Percentiles rank a stretch among this genome's conserved stretches.
These are phyloP conservation scores for Leptomonas pyrrhocoris DNA, from an alignment of 208 protist genomes.

Conservation along the genomic window DNA sequence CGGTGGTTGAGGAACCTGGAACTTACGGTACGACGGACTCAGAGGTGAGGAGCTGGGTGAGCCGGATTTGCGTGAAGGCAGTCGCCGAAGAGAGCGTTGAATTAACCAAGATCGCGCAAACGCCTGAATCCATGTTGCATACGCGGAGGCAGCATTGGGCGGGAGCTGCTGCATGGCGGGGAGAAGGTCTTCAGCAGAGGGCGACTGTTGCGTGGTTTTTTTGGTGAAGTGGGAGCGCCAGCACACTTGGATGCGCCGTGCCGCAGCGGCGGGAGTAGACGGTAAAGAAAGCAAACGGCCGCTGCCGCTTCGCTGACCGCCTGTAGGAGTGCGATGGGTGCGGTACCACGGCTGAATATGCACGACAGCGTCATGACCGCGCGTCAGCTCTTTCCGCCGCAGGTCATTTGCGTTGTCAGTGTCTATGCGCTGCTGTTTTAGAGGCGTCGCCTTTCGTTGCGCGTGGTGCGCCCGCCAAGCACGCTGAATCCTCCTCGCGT, in stretches of 20 bases:
- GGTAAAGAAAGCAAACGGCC: conserved; percentile 13
- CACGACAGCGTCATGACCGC: conserved; percentile 22
- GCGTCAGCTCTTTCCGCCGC: not conserved
- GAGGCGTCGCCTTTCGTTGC: conserved; percentile 7
- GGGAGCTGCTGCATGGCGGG: conserved; percentile 8
- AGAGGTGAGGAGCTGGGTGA: not conserved
- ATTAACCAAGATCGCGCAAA: conserved; percentile 35
- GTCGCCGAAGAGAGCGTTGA: not conserved
- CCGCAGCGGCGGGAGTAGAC: conserved; percentile 21
- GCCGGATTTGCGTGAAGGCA: not conserved
- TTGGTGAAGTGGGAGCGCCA: conserved; percentile 51
- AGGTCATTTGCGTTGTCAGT: no score
- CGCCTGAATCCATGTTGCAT: conserved; percentile 61
- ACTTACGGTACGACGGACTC: not conserved
- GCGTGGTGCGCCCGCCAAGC: conserved; percentile 50
- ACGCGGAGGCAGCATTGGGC: conserved; percentile 50
- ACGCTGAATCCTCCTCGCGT: conserved; percentile 54
- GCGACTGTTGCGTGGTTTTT: conserved; percentile 35
- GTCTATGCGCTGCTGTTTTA: not conserved
- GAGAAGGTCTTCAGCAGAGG: conserved; percentile 18
- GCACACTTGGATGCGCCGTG: conserved; percentile 45
- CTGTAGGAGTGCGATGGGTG: conserved; percentile 61
- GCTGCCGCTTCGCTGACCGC: not conserved
- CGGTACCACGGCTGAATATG: conserved; percentile 57
- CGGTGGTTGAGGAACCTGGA: conserved; percentile 5